Conservation (phyloP, 169 alveolate species). For the Cryptosporidium xiaoi region DNA sequence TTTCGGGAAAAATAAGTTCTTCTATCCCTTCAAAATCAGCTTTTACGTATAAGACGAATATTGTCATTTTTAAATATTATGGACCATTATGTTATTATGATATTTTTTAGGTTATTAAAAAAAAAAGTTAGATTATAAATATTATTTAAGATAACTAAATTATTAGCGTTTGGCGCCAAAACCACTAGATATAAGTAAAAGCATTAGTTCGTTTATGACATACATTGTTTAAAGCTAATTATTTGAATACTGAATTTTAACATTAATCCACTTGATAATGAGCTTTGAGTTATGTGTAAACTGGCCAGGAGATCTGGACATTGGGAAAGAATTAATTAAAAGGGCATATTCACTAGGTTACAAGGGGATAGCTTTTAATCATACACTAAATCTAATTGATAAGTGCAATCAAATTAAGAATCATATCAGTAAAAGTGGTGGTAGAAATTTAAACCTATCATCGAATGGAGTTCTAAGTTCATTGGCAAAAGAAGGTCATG, state of each 20-base stretch:
- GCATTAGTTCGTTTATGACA: neutral
- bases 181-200: neutral
- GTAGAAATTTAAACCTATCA: neutral
- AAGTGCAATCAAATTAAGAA: slow-evolving; percentile 23
- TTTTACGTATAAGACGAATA: slow-evolving; percentile 56
- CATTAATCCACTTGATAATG: slow-evolving; percentile 4
- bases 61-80: slow-evolving; percentile 8
- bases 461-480: slow-evolving; percentile 14
- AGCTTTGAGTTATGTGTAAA: slow-evolving; percentile 61
- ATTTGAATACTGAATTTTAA: neutral
- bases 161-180: neutral
- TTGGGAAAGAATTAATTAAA: slow-evolving; percentile 14
- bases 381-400: slow-evolving; percentile 31
- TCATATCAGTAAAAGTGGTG: neutral
- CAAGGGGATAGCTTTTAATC: slow-evolving; percentile 57
- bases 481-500: slow-evolving; percentile 62
- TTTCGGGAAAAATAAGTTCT: slow-evolving; percentile 67
- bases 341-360: slow-evolving; percentile 57
- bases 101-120: neutral
- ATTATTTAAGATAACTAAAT: neutral
- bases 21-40: slow-evolving; percentile 70
- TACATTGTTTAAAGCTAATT: too few species aligned
- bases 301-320: slow-evolving; percentile 39
- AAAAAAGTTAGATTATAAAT: neutral
- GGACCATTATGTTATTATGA: neutral